These are phyloP conservation scores for Triticum timopheevii DNA, from an alignment of 176 grass and related monocot species.

Conservation along the genomic window DNA sequence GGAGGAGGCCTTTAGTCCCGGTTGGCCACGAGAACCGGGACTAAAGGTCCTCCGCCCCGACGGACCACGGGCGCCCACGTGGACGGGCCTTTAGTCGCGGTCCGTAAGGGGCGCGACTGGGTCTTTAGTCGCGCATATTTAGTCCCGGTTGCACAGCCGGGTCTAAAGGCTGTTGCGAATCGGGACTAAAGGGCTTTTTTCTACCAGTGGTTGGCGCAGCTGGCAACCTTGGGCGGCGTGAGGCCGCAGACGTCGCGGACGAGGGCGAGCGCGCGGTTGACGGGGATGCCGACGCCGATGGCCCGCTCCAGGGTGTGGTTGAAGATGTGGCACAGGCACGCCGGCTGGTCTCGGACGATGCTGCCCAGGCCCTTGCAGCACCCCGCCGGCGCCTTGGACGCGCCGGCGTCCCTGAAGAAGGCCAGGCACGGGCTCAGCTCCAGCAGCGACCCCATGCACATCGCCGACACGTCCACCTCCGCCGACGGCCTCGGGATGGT, in stretches of 20 bases:
- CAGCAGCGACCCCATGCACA: constrained; percentile 33
- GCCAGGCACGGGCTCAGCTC: constrained; percentile 37
- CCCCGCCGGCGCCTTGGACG: constrained; percentile 25
- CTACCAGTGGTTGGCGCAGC: background rate
- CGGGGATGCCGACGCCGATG: constrained; percentile 38
- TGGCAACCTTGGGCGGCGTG: constrained; percentile 9
- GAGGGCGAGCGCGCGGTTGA: constrained; percentile 1
- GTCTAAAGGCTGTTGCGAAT: too few species aligned
- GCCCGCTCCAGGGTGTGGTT: constrained; percentile 31
- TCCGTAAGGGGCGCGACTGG: too few species aligned
- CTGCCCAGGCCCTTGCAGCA: constrained; percentile 29
- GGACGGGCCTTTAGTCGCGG: too few species aligned
- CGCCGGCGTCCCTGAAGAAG: constrained; percentile 24
- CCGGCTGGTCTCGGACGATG: constrained; percentile 3
- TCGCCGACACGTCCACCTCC: background rate
- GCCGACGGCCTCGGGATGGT: background rate
- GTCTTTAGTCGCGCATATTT: too few species aligned
- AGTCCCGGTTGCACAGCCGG: too few species aligned
- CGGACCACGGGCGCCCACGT: too few species aligned
- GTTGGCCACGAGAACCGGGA: too few species aligned
- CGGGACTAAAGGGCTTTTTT: too few species aligned
- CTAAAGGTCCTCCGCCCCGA: too few species aligned
- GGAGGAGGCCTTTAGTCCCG: too few species aligned
- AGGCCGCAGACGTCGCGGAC: constrained; percentile 9
- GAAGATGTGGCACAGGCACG: constrained; percentile 37